A percentile compares a stretch with the other conserved stretches of the same genome.
phyloP scores from a whole-genome alignment of 805 yeast genomes.

The Starmerella floris region DNA sequence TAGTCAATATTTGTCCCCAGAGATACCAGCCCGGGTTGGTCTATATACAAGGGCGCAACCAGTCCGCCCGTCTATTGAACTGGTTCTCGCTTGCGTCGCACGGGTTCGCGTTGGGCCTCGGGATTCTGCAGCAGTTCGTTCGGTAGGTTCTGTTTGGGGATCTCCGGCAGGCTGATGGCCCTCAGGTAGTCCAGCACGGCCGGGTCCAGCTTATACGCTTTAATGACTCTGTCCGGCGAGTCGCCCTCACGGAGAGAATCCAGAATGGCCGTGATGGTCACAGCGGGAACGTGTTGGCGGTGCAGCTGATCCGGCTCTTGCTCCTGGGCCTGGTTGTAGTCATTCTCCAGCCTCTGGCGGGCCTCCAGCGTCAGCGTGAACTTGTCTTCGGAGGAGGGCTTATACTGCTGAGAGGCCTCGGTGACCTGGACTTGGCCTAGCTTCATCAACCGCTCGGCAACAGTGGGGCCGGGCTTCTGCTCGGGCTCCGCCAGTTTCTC shows the following conservation, averaged over 20 bases:
- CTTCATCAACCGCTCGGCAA: conserved; percentile 17
- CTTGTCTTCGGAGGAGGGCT: conserved; percentile 17
- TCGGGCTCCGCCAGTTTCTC: not conserved
- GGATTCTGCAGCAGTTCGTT: conserved; percentile 4
- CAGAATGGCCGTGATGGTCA: conserved; percentile 21
- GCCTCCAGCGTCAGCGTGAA: conserved; percentile 20
- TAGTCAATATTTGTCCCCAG: too few species aligned
- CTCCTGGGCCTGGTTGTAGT: not conserved
- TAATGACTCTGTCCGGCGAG: conserved; percentile 11
- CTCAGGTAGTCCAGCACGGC: conserved; percentile 14
- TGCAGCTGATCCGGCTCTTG: not conserved
- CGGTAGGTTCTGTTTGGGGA: conserved; percentile 1
- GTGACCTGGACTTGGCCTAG: conserved; percentile 19
- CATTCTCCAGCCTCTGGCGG: conserved; percentile 13
- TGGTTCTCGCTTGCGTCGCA: conserved; percentile 5
- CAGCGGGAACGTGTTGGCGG: conserved; percentile 12
- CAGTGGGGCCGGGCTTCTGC: conserved; percentile 10
- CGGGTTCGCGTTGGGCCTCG: conserved; percentile 1
- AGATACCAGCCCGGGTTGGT: too few species aligned
- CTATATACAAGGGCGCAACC: too few species aligned
- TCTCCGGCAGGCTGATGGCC: conserved; percentile 5
- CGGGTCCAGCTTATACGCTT: conserved; percentile 17
- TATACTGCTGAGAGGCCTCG: conserved; percentile 7
- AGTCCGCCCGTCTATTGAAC: too few species aligned
- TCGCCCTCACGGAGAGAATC: conserved; percentile 19